These are phyloP conservation scores for Paraphoma chrysanthemicola DNA, from an alignment of 2,329 filamentous ascomycete genomes.

Conservation along the genomic window DNA sequence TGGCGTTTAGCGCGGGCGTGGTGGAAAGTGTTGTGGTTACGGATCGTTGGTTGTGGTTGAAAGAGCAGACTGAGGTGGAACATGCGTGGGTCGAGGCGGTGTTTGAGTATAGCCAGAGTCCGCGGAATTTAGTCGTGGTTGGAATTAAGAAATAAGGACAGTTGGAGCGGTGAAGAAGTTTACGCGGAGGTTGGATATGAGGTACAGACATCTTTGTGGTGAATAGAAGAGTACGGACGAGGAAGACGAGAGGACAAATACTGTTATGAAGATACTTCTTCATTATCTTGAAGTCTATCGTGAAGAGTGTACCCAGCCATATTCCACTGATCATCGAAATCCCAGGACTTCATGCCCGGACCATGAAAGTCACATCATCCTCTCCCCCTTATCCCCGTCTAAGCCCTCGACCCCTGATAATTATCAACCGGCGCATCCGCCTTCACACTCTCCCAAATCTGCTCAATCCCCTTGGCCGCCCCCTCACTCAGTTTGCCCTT, in stretches of 20 bases:
- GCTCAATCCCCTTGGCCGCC: constrained; percentile 29
- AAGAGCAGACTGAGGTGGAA: constrained; percentile 74
- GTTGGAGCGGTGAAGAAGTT: too few relatives aligned
- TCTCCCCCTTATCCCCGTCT: too few relatives aligned
- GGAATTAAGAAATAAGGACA: constrained; percentile 73
- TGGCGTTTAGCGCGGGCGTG: constrained; percentile 92
- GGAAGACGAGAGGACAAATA: too few relatives aligned
- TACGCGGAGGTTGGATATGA: too few relatives aligned
- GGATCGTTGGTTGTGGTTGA: constrained; percentile 87
- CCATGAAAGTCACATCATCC: too few relatives aligned
- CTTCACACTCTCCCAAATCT: constrained; percentile 35
- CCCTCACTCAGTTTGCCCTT: constrained; percentile 34
- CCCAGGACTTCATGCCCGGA: too few relatives aligned
- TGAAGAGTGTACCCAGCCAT: too few relatives aligned
- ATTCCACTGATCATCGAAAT: too few relatives aligned
- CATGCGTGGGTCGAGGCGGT: constrained; percentile 91
- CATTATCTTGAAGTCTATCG: too few relatives aligned
- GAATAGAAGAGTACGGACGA: too few relatives aligned
- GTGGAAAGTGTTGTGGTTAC: constrained; percentile 89
- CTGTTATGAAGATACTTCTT: too few relatives aligned
- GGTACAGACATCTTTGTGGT: too few relatives aligned
- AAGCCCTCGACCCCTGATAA: not conserved
- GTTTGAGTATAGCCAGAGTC: constrained; percentile 86
- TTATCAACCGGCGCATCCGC: constrained; percentile 36
- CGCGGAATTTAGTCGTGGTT: constrained; percentile 90